Conservation (phyloP, 83 land plant genomes). For the Thuja plicata region DNA sequence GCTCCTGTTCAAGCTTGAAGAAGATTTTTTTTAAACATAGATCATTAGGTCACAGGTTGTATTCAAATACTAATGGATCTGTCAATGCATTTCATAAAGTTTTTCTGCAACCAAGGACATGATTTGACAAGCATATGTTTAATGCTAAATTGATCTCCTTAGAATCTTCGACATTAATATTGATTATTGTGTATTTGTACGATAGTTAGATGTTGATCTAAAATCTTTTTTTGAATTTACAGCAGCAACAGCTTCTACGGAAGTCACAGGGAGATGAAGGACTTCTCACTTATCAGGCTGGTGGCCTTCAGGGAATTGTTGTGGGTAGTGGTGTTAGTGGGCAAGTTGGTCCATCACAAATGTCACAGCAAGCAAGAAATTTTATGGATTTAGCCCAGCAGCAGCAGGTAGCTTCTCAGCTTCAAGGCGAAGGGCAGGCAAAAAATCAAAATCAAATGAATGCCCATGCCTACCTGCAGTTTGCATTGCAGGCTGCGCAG, state of each 20-base stretch:
- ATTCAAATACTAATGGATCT: no score
- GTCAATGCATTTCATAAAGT: no score
- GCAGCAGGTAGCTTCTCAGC: slow-evolving; percentile 35
- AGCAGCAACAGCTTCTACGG: slow-evolving; percentile 33
- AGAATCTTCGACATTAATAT: no score
- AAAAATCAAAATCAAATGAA: slow-evolving; percentile 47
- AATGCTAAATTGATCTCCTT: no score
- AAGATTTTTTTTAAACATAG: no score
- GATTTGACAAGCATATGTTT: no score
- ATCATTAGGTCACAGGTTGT: no score
- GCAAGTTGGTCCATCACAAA: slow-evolving; percentile 27
- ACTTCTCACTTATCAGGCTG: slow-evolving; percentile 39
- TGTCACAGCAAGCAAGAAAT: slow-evolving; percentile 46
- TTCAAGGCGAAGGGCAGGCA: slow-evolving; percentile 40
- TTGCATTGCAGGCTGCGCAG: slow-evolving; percentile 57
- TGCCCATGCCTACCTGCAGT: slow-evolving; percentile 55
- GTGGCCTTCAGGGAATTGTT: slow-evolving; percentile 39
- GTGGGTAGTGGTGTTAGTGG: slow-evolving; percentile 35
- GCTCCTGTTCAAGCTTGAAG: no score
- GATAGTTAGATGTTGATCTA: background rate
- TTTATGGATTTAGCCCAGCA: slow-evolving; percentile 47
- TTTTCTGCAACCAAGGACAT: no score
- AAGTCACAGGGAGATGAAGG: slow-evolving; percentile 56
- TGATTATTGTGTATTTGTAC: no score
- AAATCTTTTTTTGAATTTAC: slow-evolving; percentile 22